Conservation (phyloP, 1,284 basidiomycete genomes). For the Polyporus tsugae region DNA sequence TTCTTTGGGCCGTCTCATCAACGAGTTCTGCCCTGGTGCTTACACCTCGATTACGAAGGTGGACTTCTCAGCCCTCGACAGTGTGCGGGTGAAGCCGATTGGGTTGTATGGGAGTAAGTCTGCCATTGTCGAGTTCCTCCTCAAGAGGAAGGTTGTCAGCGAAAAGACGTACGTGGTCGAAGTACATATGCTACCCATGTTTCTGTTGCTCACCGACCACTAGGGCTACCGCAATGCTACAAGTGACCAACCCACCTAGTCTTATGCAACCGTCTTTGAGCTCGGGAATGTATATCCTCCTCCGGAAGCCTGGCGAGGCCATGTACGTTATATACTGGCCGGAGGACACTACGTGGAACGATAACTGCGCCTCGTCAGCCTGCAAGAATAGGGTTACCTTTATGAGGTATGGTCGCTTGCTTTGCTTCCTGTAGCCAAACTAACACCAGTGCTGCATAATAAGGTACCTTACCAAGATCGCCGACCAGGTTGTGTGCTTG, state of each 20-base stretch:
- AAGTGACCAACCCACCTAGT: background rate
- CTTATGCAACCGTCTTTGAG: slow-evolving; percentile 46
- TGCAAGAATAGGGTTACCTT: slow-evolving; percentile 64
- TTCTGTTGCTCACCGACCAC: background rate
- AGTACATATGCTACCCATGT: too few species aligned
- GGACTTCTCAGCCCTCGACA: slow-evolving; percentile 58
- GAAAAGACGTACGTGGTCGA: slow-evolving; percentile 49
- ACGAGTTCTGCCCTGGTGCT: slow-evolving; percentile 54
- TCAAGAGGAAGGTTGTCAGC: slow-evolving; percentile 45
- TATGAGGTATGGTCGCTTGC: slow-evolving; percentile 51
- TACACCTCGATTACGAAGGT: slow-evolving; percentile 60
- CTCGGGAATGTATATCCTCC: slow-evolving; percentile 58
- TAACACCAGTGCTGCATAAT: too few species aligned
- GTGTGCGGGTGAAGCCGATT: slow-evolving; percentile 52
- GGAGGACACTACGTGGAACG: slow-evolving; percentile 66
- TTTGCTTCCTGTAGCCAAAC: too few species aligned
- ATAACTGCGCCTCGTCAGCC: slow-evolving; percentile 53
- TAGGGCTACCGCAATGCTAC: slow-evolving; percentile 5
- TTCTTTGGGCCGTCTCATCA: slow-evolving; percentile 53
- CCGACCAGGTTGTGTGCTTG: slow-evolving; percentile 59
- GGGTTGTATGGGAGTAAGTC: slow-evolving; percentile 64
- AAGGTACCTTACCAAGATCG: slow-evolving; percentile 66
- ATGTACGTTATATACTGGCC: slow-evolving; percentile 68
- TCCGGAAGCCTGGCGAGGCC: slow-evolving; percentile 29
- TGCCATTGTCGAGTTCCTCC: slow-evolving; percentile 56